Percentiles rank a stretch among this genome's conserved stretches.
Conservation (phyloP, 2,329 filamentous ascomycete species). For the Corynespora cassiicola region DNA sequence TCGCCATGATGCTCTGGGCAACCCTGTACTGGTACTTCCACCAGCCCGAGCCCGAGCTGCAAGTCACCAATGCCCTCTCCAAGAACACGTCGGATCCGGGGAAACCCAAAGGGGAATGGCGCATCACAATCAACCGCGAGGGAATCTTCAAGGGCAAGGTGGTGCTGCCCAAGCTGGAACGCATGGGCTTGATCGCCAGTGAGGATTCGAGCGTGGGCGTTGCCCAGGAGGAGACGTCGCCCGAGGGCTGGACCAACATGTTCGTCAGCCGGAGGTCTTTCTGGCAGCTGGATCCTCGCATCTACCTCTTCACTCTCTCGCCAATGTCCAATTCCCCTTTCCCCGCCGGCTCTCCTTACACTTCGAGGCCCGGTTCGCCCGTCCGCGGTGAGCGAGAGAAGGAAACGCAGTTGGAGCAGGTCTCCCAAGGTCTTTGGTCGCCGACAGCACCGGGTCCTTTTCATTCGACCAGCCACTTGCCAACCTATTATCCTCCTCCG, state of each 20-base stretch:
- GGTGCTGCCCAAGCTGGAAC: conserved; percentile 86
- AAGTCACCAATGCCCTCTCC: conserved; percentile 68
- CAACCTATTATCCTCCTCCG: conserved; percentile 87
- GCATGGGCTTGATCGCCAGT: conserved; percentile 84
- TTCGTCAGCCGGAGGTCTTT: conserved; percentile 83
- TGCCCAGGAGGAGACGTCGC: conserved; percentile 65
- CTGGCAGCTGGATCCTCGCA: conserved; percentile 87
- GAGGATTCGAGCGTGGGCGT: conserved; percentile 78
- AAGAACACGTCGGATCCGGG: conserved; percentile 69
- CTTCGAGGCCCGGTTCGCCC: conserved; percentile 60
- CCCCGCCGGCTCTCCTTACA: conserved; percentile 57
- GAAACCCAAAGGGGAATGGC: conserved; percentile 84
- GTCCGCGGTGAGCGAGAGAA: conserved; percentile 35
- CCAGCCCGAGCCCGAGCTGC: conserved; percentile 73
- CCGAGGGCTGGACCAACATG: conserved; percentile 77
- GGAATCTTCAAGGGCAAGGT: conserved; percentile 87
- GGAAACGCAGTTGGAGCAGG: conserved; percentile 36
- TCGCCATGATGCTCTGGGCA: conserved; percentile 96
- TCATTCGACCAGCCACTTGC: conserved; percentile 81
- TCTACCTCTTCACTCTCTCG: conserved; percentile 86
- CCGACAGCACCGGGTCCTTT: conserved; percentile 69
- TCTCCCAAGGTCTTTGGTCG: conserved; percentile 45
- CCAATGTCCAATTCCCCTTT: conserved; percentile 61
- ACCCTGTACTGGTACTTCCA: conserved; percentile 98
- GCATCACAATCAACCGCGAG: conserved; percentile 81